Evolutionary conservation across 352 stramenopile genomes (phyloP).

Genomic region (Phytophthora melonis): DNA sequence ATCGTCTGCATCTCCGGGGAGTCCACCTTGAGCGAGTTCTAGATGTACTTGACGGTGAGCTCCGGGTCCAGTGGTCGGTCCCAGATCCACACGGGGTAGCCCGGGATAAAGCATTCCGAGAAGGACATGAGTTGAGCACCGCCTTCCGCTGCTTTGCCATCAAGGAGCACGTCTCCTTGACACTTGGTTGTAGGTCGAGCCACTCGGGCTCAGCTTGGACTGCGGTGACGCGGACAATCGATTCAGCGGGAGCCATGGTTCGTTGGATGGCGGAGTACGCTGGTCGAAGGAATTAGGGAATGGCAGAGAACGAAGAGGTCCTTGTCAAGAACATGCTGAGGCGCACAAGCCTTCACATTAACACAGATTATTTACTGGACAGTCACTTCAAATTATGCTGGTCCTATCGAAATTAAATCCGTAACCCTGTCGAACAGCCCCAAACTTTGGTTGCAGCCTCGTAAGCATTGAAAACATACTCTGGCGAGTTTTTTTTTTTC

Average conservation of each 20-base stretch:
- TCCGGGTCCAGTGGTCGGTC: slow-evolving; percentile 22
- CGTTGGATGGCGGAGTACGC: not conserved
- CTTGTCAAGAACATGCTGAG: too few relatives aligned
- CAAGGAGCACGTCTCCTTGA: slow-evolving; percentile 29
- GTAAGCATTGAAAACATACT: too few relatives aligned
- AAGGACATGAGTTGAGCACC: slow-evolving; percentile 26
- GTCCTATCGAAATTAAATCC: too few relatives aligned
- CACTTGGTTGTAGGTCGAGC: slow-evolving; percentile 21
- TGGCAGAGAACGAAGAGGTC: not conserved
- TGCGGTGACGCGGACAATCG: not conserved
- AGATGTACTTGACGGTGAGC: slow-evolving; percentile 29
- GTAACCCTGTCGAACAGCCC: too few relatives aligned
- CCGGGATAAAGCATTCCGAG: slow-evolving; percentile 32
- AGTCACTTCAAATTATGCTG: too few relatives aligned
- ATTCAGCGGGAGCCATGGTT: not conserved
- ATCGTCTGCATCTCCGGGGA: slow-evolving; percentile 39
- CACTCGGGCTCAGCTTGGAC: slow-evolving; percentile 35
- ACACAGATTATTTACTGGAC: too few relatives aligned
- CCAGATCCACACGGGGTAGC: slow-evolving; percentile 32
- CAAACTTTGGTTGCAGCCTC: too few relatives aligned
- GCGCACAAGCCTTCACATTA: too few relatives aligned
- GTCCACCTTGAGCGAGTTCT: slow-evolving; percentile 30
- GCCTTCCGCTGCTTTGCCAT: slow-evolving; percentile 31
- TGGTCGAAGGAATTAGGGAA: not conserved
- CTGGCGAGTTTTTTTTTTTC: too few relatives aligned